phyloP scores from a whole-genome alignment of 176 grass and related monocot genomes.

The Raddia distichophylla region DNA sequence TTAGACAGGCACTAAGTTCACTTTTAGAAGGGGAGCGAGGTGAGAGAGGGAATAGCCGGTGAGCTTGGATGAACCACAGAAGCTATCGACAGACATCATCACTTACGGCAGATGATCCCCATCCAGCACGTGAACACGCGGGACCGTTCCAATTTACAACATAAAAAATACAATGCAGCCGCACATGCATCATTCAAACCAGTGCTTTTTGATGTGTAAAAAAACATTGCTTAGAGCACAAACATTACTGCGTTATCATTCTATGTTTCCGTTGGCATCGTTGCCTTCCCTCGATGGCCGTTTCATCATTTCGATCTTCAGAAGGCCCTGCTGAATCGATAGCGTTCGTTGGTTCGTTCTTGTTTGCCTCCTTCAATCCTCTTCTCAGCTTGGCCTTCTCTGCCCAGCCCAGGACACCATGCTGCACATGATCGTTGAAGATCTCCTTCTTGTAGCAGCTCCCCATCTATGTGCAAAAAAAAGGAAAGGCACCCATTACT shows the following conservation, averaged over 20 bases:
- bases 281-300: neutral
- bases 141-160: conserved; percentile 1
- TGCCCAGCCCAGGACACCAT: conserved; percentile 68
- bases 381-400: conserved; percentile 65
- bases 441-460: conserved; percentile 82
- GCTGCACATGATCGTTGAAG: conserved; percentile 82
- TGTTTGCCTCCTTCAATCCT: conserved; percentile 32
- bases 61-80: too few relatives aligned
- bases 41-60: too few relatives aligned
- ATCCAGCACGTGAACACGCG: neutral
- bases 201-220: neutral
- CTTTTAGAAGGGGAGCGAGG: too few relatives aligned
- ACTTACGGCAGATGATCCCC: too few relatives aligned
- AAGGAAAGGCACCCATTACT: conserved; percentile 28
- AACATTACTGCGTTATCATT: conserved; percentile 1
- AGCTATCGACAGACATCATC: too few relatives aligned
- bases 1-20: too few relatives aligned
- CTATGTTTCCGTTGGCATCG: conserved; percentile 18
- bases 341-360: neutral
- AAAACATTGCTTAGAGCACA: too few relatives aligned
- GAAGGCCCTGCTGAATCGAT: conserved; percentile 23
- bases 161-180: neutral
- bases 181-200: neutral
- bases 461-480: conserved; percentile 69
- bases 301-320: conserved; percentile 43